These are phyloP conservation scores for Botryotinia calthae DNA, from an alignment of 2,329 filamentous ascomycete species.

Conservation along the genomic window DNA sequence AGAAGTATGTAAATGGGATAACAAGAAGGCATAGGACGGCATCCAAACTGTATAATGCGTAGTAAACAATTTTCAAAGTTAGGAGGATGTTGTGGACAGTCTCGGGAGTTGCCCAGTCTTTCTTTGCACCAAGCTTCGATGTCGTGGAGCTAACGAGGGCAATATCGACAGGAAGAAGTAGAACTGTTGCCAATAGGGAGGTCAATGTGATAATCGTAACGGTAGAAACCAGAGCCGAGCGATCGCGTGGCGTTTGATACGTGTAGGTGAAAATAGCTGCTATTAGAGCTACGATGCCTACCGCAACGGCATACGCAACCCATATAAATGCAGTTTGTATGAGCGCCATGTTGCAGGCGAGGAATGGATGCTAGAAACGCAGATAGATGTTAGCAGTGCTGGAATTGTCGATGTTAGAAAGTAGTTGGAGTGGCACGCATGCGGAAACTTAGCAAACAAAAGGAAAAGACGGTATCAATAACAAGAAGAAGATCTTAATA, in stretches of 20 bases:
- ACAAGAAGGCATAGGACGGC: constrained; percentile 84
- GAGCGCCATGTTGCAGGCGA: constrained; percentile 45
- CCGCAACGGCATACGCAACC: constrained; percentile 84
- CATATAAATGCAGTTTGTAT: constrained; percentile 91
- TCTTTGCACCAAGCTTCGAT: constrained; percentile 74
- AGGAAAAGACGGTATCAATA: not conserved
- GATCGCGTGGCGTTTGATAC: constrained; percentile 86
- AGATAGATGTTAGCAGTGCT: constrained; percentile 2
- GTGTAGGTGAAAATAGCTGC: constrained; percentile 84
- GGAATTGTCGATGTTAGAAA: not conserved
- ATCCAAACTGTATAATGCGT: constrained; percentile 87
- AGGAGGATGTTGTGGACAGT: constrained; percentile 74
- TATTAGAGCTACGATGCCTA: constrained; percentile 72
- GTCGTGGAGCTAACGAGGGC: constrained; percentile 90
- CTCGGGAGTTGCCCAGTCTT: constrained; percentile 88
- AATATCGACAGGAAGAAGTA: constrained; percentile 92
- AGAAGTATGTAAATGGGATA: constrained; percentile 96
- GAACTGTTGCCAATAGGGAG: constrained; percentile 82
- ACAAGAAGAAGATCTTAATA: not conserved
- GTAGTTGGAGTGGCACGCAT: constrained; percentile 2
- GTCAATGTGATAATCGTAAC: constrained; percentile 87
- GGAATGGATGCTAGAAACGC: not conserved
- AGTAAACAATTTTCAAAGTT: constrained; percentile 86
- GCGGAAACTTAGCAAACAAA: not conserved
- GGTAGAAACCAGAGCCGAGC: constrained; percentile 75